These are phyloP conservation scores for Nematocida sp. DNA, from an alignment of 371 early-diverging fungal species.

Conservation along the genomic window DNA sequence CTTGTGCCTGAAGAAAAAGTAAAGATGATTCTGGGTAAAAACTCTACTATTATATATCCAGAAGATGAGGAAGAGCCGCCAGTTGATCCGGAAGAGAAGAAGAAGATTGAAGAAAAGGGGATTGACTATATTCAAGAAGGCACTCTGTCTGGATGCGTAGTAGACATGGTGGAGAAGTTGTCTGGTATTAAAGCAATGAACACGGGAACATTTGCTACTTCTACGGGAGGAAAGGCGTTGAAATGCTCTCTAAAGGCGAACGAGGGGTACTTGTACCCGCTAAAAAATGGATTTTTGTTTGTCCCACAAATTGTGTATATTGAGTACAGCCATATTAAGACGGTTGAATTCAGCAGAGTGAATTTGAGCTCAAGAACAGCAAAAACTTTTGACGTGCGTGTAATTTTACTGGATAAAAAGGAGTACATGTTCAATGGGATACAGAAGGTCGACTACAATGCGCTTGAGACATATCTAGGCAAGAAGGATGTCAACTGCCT, in stretches of 20 bases:
- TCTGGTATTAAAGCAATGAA: slow-evolving; percentile 77
- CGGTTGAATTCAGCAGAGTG: slow-evolving; percentile 77
- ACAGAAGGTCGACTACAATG: slow-evolving; percentile 67
- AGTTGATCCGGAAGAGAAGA: slow-evolving; percentile 69
- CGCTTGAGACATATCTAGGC: slow-evolving; percentile 67
- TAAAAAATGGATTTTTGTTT: slow-evolving; percentile 84
- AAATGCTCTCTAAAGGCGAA: slow-evolving; percentile 94
- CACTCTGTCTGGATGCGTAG: slow-evolving; percentile 79
- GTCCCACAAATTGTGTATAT: slow-evolving; percentile 87
- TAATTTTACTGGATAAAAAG: slow-evolving; percentile 58
- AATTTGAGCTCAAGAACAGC: slow-evolving; percentile 67
- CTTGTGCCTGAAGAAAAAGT: slow-evolving; percentile 73
- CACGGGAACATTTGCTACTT: slow-evolving; percentile 70
- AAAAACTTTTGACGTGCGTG: slow-evolving; percentile 70
- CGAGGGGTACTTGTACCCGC: slow-evolving; percentile 88
- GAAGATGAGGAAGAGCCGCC: slow-evolving; percentile 33
- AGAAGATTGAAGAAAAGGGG: slow-evolving; percentile 72
- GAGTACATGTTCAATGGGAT: slow-evolving; percentile 66
- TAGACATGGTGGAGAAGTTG: slow-evolving; percentile 81
- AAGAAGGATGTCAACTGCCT: slow-evolving; percentile 62
- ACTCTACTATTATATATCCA: slow-evolving; percentile 41
- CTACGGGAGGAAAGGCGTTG: slow-evolving; percentile 74
- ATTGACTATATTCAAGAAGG: slow-evolving; percentile 82
- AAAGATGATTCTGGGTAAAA: slow-evolving; percentile 29
- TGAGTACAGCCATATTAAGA: slow-evolving; percentile 77